Evolutionary conservation across 2,329 filamentous ascomycete genomes (phyloP), one percentile per base, ranked within the genome.

Genomic region (Hypoxylon sp.): DNA sequence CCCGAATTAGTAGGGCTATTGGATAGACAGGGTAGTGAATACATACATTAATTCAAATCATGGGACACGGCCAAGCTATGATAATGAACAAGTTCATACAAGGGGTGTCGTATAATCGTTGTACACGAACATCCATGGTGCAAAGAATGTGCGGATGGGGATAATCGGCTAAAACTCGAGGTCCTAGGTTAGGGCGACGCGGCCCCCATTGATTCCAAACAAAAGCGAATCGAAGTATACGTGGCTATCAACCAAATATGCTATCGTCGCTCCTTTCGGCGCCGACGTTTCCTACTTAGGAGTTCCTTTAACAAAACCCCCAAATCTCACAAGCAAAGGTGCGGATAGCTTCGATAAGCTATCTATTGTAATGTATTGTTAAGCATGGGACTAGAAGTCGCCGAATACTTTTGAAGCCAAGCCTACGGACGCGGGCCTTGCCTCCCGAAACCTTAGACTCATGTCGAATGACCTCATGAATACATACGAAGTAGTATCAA

Each of bases 401-500:
- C 48, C 7, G 45, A 51, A 43, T 14, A 58, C 38, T 45, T 45
- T 36, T 28, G 51, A 41, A 51, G 41, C 38, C 51, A 49, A 60
- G 56, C 60, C 28, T 34, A 63, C 32, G 45, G 55, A 48, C 43
- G 50, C 36, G 46, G 23, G 28, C 46, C 50, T 45, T 61, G 46
- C 43, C 17, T 60, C 43, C 45, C 51, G 60, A 60, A 64, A 19
- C 60, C 32, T 61, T 51, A 58, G 34, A 17, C 30, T 69, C 28
- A 38, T 63, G 65, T 46, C 45, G 58, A 61, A 63, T 67, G 66
- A 71, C 48, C 60, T 63, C 63, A 69, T 60, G 60, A 52, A 19
- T 17, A 43, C 38, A 43, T 43, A 43, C 25, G 53, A 46, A 34
- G 66, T 69, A 65, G 63, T 63, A 65, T 64, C 50, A 53, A 59